phyloP scores from a whole-genome alignment of 2,329 filamentous ascomycete species.

The Cladosporium sp. region DNA sequence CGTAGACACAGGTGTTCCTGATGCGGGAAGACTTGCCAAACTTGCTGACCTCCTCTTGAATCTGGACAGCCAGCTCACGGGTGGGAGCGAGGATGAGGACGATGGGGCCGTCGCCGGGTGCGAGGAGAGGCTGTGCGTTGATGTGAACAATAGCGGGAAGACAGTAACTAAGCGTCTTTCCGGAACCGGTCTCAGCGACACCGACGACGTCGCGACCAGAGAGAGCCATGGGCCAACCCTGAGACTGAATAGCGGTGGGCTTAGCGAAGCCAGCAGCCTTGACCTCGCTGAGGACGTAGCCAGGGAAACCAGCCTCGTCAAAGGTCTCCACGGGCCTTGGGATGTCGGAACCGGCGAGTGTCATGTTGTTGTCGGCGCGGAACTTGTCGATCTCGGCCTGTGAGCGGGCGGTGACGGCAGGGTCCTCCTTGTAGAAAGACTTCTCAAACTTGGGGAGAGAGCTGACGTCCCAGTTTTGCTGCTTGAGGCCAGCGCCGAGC shows the following conservation, averaged over 20 bases:
- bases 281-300: slow-evolving; percentile 96
- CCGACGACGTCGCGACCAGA: slow-evolving; percentile 97
- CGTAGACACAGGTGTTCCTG: slow-evolving; percentile 97
- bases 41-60: slow-evolving; percentile 97
- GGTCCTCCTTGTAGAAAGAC: slow-evolving; percentile 96
- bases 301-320: slow-evolving; percentile 94
- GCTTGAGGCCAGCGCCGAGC: slow-evolving; percentile 81
- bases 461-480: slow-evolving; percentile 79
- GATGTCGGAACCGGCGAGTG: slow-evolving; percentile 72
- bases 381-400: slow-evolving; percentile 80
- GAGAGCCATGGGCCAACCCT: slow-evolving; percentile 98
- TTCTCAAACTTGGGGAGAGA: slow-evolving; percentile 95
- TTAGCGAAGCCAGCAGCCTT: slow-evolving; percentile 95
- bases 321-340: slow-evolving; percentile 95
- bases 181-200: slow-evolving; percentile 98
- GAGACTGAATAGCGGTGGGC: slow-evolving; percentile 94
- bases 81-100: slow-evolving; percentile 94
- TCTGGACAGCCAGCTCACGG: slow-evolving; percentile 96
- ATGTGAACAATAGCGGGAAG: slow-evolving; percentile 98
- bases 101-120: slow-evolving; percentile 92
- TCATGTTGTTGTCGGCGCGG: slow-evolving; percentile 79
- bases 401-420: slow-evolving; percentile 69
- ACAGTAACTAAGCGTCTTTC: slow-evolving; percentile 98
- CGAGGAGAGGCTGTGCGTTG: slow-evolving; percentile 94
- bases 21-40: slow-evolving; percentile 98